These are phyloP conservation scores for Penicillium sp. DNA, from an alignment of 2,329 filamentous ascomycete species.

Conservation along the genomic window DNA sequence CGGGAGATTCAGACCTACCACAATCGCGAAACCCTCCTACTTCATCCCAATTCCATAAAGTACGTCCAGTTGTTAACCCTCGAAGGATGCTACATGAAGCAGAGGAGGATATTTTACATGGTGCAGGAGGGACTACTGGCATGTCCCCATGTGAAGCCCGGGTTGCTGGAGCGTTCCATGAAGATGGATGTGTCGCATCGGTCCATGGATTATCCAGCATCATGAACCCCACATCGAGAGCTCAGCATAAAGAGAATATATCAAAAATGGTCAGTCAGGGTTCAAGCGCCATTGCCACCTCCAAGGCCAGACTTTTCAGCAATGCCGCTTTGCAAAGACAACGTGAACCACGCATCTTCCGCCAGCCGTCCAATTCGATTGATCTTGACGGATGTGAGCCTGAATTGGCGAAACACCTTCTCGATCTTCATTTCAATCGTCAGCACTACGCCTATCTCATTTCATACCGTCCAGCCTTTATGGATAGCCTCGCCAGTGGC, in stretches of 20 bases:
- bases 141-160: conserved; percentile 41
- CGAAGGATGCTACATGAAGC: conserved; percentile 32
- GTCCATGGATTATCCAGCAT: conserved; percentile 40
- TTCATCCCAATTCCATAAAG: neutral
- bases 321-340: conserved; percentile 41
- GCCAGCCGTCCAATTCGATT: conserved; percentile 33
- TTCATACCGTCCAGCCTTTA: conserved; percentile 46
- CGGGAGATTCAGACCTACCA: too few species aligned
- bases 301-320: conserved; percentile 38
- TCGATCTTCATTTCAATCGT: conserved; percentile 45
- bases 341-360: conserved; percentile 36
- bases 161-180: conserved; percentile 41
- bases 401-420: conserved; percentile 43
- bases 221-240: neutral
- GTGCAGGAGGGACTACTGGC: neutral
- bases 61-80: neutral
- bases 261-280: conserved; percentile 11
- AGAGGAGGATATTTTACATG: conserved; percentile 28
- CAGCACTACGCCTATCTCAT: conserved; percentile 45
- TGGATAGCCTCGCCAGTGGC: conserved; percentile 42
- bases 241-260: neutral
- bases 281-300: neutral
- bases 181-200: conserved; percentile 39
- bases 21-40: conserved; percentile 40
- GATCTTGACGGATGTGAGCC: conserved; percentile 39